Base-by-base conservation (phyloP, 2,329 filamentous ascomycete species). In the Onygena corvina region DNA sequence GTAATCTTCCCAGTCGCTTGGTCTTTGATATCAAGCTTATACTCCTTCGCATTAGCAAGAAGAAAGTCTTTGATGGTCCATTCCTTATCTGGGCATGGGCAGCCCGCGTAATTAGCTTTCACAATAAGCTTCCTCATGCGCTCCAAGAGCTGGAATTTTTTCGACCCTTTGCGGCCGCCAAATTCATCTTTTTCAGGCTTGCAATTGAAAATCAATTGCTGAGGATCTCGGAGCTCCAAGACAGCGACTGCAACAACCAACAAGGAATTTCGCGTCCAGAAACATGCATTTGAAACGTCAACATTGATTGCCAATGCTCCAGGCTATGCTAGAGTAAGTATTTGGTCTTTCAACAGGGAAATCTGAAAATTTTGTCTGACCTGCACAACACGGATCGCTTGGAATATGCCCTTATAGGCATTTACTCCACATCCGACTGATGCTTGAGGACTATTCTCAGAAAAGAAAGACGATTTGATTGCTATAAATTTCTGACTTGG, bases 211-310 rank as follows among this genome's bases (percentile, higher is more conserved):
- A 58, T 55, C 20, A 71, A 52, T n/a, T 64, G 55, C 40, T 60
- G 52, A 35, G 61, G 52, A 47, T 68, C 63, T 33, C 58, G 56
- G 21, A 57, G 53, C 12, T 61, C 59, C 3, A 64, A 56, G 8
- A 67, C 54, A 6, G 61, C 60, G 48, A 65, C 58, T 14, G 67
- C 64, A 6, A 63, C 59, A 12, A 61, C 60, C 20, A 65, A 56
- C 11, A 71, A 56, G 6, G 60, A 59, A n/a, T 56, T 64, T 8
- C 63, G 64, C 29, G 71, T 74, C 83, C 86, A 96, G 69, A 98
- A 98, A 9, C 84, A 85, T 0, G 86, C 85, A 61, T 96, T 94
- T 50, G 89, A 83, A 25, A 94, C 84, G 59, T 98, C 90, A 8
- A 94, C 80, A 58, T 95, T 96, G 61, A 98, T 71, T 0, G 84